Evolutionary conservation across 164 flowering plant genomes (phyloP).

Genomic region (Houttuynia cordata): DNA sequence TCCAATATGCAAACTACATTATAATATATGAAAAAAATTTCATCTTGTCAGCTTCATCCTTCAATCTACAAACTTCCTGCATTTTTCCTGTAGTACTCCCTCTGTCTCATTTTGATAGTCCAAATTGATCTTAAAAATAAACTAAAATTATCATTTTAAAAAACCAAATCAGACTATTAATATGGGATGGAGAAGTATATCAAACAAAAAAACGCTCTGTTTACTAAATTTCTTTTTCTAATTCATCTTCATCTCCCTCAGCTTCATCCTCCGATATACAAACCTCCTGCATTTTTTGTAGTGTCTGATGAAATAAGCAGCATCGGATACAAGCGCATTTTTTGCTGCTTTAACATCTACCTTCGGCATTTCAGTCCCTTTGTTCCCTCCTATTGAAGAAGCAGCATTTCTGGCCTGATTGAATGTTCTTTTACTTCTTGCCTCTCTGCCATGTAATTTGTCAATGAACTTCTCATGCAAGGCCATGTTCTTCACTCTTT

Average conservation of each 20-base stretch:
- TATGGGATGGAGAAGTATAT: too few relatives aligned
- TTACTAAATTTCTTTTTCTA: too few relatives aligned
- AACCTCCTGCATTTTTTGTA: slow-evolving; percentile 19
- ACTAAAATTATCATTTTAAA: too few relatives aligned
- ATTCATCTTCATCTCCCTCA: slow-evolving; percentile 29
- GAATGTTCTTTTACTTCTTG: slow-evolving; percentile 33
- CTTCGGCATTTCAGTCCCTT: slow-evolving; percentile 9
- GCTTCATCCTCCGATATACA: slow-evolving; percentile 13
- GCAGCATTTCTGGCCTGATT: slow-evolving; percentile 9
- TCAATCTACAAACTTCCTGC: slow-evolving; percentile 13
- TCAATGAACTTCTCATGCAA: slow-evolving; percentile 87
- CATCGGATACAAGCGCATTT: slow-evolving; percentile 8
- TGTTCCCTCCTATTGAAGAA: slow-evolving; percentile 10
- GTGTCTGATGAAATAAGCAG: slow-evolving; percentile 5
- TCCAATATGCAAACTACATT: not conserved
- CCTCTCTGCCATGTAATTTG: slow-evolving; percentile 61
- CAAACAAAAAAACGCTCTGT: too few relatives aligned
- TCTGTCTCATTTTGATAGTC: too few relatives aligned
- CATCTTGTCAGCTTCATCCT: slow-evolving; percentile 25
- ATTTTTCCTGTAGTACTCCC: too few relatives aligned
- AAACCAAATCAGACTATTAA: too few relatives aligned
- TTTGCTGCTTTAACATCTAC: slow-evolving; percentile 6
- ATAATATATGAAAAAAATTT: too few relatives aligned
- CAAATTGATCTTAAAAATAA: too few relatives aligned
- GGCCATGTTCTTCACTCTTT: slow-evolving; percentile 60